Conservation (phyloP, 1,139 yeast species). For the Pichia sp. region DNA sequence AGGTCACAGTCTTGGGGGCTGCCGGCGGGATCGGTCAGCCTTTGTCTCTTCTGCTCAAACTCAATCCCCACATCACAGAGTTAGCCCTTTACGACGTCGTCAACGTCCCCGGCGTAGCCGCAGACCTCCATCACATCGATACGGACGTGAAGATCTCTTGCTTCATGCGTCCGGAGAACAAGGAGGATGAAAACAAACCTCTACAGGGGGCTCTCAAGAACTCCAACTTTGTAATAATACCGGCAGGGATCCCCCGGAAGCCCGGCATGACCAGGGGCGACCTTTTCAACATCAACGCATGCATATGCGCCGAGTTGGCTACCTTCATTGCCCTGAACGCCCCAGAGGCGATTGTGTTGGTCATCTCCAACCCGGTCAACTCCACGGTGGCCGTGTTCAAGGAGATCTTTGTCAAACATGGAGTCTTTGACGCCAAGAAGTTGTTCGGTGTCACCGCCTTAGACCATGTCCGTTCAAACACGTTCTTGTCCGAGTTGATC, state of each 20-base stretch:
- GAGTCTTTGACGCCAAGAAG: conserved; percentile 72
- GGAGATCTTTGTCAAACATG: conserved; percentile 71
- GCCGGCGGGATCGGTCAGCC: conserved; percentile 96
- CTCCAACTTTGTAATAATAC: conserved; percentile 77
- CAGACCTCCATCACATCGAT: conserved; percentile 86
- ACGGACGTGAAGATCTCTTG: conserved; percentile 70
- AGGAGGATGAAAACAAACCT: conserved; percentile 38
- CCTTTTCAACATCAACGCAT: conserved; percentile 87
- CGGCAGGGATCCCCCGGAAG: conserved; percentile 97
- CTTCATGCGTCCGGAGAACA: conserved; percentile 54
- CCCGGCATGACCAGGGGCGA: conserved; percentile 99
- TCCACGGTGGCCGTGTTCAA: conserved; percentile 93
- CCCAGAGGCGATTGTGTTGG: conserved; percentile 70
- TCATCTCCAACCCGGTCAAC: conserved; percentile 94
- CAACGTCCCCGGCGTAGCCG: conserved; percentile 88
- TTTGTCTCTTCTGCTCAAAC: conserved; percentile 75
- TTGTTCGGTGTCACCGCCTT: conserved; percentile 91
- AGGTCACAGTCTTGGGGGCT: conserved; percentile 74
- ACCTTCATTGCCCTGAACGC: conserved; percentile 68
- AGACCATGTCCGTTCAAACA: conserved; percentile 85
- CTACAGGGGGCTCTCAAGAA: conserved; percentile 57
- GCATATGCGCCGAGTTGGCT: conserved; percentile 80
- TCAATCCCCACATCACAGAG: conserved; percentile 53
- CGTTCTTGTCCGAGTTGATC: conserved; percentile 55
- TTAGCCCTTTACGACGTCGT: conserved; percentile 83